These are phyloP conservation scores for Fomitopsis pinicola DNA, from an alignment of 1,284 basidiomycete species.

Conservation along the genomic window DNA sequence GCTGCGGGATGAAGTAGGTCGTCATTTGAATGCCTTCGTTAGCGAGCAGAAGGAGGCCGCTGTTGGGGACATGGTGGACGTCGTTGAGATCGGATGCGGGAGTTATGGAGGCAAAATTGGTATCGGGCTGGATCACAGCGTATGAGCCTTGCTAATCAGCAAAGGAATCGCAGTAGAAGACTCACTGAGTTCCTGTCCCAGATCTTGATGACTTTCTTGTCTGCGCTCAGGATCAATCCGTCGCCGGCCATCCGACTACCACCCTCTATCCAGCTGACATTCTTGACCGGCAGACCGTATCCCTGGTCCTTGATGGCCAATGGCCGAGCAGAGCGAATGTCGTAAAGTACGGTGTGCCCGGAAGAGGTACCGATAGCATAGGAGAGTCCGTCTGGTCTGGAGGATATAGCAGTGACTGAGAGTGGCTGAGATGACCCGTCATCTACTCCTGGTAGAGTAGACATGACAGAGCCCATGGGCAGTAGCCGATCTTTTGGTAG, in stretches of 20 bases:
- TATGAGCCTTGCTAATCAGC: slow-evolving; percentile 1
- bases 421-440: slow-evolving; percentile 36
- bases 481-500: slow-evolving; percentile 65
- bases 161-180: slow-evolving; percentile 14
- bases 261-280: slow-evolving; percentile 87
- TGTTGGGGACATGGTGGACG: slow-evolving; percentile 82
- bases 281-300: slow-evolving; percentile 89
- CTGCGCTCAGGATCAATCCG: slow-evolving; percentile 83
- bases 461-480: slow-evolving; percentile 35
- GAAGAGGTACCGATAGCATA: slow-evolving; percentile 94
- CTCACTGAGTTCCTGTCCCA: slow-evolving; percentile 85
- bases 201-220: slow-evolving; percentile 94
- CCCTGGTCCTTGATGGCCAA: slow-evolving; percentile 96
- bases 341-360: slow-evolving; percentile 93
- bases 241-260: slow-evolving; percentile 81
- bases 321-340: slow-evolving; percentile 81
- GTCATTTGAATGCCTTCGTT: slow-evolving; percentile 93
- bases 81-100: slow-evolving; percentile 88
- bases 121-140: slow-evolving; percentile 52
- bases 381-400: slow-evolving; percentile 84
- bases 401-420: slow-evolving; percentile 82
- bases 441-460: slow-evolving; percentile 41
- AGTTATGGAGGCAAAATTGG: slow-evolving; percentile 91
- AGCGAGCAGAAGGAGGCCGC: slow-evolving; percentile 83
- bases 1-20: slow-evolving; percentile 90